These are phyloP conservation scores for Fusarium torreyae DNA, from an alignment of 2,329 filamentous ascomycete genomes.

Conservation along the genomic window DNA sequence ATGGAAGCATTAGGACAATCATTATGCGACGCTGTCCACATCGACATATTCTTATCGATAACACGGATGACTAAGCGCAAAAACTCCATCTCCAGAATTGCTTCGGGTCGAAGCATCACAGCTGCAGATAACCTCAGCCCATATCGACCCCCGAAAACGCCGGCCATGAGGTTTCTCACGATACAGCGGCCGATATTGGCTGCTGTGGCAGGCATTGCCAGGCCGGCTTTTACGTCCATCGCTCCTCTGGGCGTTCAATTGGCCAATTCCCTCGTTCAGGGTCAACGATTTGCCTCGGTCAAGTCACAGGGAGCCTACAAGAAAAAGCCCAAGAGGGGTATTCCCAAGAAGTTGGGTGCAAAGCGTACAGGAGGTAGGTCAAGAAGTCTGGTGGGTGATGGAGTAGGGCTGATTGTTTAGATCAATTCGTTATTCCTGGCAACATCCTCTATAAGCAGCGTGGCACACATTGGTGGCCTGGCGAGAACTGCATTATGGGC, in stretches of 20 bases:
- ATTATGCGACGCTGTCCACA: constrained; percentile 48
- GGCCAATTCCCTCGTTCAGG: constrained; percentile 62
- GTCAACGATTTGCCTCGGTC: constrained; percentile 70
- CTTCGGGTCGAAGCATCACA: constrained; percentile 21
- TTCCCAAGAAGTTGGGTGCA: constrained; percentile 88
- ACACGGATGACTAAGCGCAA: constrained; percentile 50
- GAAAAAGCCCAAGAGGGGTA: constrained; percentile 70
- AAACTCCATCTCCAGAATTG: constrained; percentile 48
- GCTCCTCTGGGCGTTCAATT: constrained; percentile 49
- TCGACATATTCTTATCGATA: constrained; percentile 48
- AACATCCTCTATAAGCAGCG: constrained; percentile 99
- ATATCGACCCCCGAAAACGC: constrained; percentile 52
- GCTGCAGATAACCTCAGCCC: constrained; percentile 52
- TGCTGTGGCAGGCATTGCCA: constrained; percentile 54
- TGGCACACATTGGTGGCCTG: constrained; percentile 93
- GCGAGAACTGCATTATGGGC: constrained; percentile 95
- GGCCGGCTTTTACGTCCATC: constrained; percentile 43
- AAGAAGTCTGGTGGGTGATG: not conserved
- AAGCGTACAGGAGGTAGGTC: constrained; percentile 90
- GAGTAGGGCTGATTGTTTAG: constrained; percentile 59
- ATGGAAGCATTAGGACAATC: constrained; percentile 10
- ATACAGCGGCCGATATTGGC: constrained; percentile 64
- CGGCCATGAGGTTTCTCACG: constrained; percentile 63
- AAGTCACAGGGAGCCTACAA: constrained; percentile 80
- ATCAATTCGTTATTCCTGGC: constrained; percentile 93